phyloP scores from a whole-genome alignment of 768 basidiomycete species.

The Rhodocollybia butyracea region DNA sequence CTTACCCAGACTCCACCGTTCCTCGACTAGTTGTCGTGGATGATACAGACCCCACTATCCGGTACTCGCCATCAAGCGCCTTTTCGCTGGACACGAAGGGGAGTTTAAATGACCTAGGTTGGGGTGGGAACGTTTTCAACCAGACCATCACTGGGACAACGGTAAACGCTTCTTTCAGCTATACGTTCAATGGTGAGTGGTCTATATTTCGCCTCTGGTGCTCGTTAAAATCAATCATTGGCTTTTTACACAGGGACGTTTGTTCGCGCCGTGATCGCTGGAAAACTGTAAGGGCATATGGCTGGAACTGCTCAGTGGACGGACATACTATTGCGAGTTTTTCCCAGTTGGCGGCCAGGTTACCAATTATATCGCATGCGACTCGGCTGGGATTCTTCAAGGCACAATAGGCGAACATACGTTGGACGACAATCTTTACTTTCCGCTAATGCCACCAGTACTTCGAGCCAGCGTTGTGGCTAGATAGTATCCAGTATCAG shows the following conservation, averaged over 20 bases:
- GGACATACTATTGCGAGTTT: not conserved
- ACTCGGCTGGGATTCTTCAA: too few species aligned
- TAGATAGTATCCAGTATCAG: not conserved
- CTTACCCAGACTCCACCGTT: not conserved
- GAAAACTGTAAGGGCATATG: not conserved
- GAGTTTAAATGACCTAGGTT: too few species aligned
- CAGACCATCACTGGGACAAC: too few species aligned
- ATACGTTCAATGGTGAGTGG: not conserved
- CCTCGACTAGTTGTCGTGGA: not conserved
- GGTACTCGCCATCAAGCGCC: not conserved
- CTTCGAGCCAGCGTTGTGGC: not conserved
- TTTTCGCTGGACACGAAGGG: not conserved
- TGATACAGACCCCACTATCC: not conserved
- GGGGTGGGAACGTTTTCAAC: too few species aligned
- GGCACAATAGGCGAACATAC: too few species aligned
- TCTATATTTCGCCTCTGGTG: not conserved
- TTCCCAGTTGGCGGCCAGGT: not conserved
- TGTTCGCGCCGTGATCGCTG: not conserved
- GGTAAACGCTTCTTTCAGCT: not conserved
- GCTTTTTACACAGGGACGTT: not conserved
- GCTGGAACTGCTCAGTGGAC: not conserved
- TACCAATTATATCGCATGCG: too few species aligned
- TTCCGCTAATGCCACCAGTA: not conserved
- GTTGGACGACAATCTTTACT: not conserved
- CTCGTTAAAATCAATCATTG: not conserved